A percentile compares a stretch with the other conserved stretches of the same genome.
phyloP scores from a whole-genome alignment of 331 rosid genomes.

The Acacia pycnantha region DNA sequence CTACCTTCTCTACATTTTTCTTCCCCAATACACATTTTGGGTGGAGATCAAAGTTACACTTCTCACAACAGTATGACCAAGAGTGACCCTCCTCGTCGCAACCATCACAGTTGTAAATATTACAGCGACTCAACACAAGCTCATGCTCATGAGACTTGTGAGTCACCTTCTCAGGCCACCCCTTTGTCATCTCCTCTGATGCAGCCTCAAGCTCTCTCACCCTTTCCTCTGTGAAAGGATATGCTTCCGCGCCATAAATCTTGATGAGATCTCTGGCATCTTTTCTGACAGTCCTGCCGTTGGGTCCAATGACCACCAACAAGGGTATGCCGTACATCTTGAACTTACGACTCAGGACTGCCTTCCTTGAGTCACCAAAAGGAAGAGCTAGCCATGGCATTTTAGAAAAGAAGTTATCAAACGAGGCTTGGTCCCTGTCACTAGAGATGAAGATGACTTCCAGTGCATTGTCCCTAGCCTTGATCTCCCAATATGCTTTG shows the following conservation, averaged over 20 bases:
- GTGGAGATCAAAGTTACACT: conserved; percentile 67
- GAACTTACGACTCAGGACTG: conserved; percentile 49
- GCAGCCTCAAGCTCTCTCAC: not conserved
- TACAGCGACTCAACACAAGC: not conserved
- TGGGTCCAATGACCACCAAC: conserved; percentile 60
- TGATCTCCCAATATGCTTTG: conserved; percentile 59
- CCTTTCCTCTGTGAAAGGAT: not conserved
- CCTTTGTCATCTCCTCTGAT: not conserved
- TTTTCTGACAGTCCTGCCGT: conserved; percentile 53
- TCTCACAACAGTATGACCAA: conserved; percentile 61
- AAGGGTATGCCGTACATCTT: conserved; percentile 58
- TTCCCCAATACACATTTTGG: conserved; percentile 49
- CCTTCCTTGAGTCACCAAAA: conserved; percentile 64
- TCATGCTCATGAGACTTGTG: not conserved
- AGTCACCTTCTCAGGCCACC: not conserved
- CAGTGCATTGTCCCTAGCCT: conserved; percentile 47
- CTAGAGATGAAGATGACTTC: conserved; percentile 72
- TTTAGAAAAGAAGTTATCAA: conserved; percentile 52
- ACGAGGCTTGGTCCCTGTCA: conserved; percentile 57
- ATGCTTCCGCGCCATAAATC: not conserved
- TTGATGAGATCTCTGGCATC: conserved; percentile 30
- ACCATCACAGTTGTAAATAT: conserved; percentile 6
- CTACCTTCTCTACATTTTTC: conserved; percentile 32
- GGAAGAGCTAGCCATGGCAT: conserved; percentile 91
- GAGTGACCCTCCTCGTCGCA: not conserved